Base-by-base conservation (phyloP, 1,284 basidiomycete genomes). In the Exobasidium cylindrosporum region DNA sequence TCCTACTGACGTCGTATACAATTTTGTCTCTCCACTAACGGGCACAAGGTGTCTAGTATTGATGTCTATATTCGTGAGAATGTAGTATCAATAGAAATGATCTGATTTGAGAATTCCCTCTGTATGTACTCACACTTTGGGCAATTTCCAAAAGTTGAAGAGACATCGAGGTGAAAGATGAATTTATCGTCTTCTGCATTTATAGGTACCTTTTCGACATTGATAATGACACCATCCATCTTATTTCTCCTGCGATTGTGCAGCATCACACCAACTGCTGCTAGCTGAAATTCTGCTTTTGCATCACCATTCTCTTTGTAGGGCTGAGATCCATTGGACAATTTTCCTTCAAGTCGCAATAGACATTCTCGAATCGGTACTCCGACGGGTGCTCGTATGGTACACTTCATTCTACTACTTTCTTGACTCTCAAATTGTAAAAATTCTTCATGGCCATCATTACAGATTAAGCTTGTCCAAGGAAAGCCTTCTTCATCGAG, bases 211-310 rank as follows among this genome's bases (percentile, higher is more conserved):
- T 17, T 43, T 31, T 55, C 35, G n/a, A 50, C 10, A 5, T 35
- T 52, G 13, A 28, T 17, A 23, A 61, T 40, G n/a, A 50, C 40
- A 29, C 62, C 52, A 29, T 61, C 59, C 17, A 61, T 24, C 54
- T 64, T 64, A 46, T 64, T 64, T 23, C 62, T 30, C 13, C 62
- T 17, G 7, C 62, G 58, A 31, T 64, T 64, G 28, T 61, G 24
- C 7, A 64, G 58, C 59, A 64, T 57, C 4, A 64, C 58, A 3
- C 62, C 62, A 0, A 64, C 62, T 1, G 23, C 53, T 4, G 62
- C 58, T 6, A 44, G 21, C 21, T 57, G 53, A 14, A 60, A 31
- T 30, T 30, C 32, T n/a, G 26, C 11, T 11, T n/a, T 53, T 6
- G 53, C 21, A 23, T 31, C 21, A 32, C 40, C 53, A n/a, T 55